These are phyloP conservation scores for Geranium incanum DNA, from an alignment of 441 rosid species.

Conservation along the genomic window DNA sequence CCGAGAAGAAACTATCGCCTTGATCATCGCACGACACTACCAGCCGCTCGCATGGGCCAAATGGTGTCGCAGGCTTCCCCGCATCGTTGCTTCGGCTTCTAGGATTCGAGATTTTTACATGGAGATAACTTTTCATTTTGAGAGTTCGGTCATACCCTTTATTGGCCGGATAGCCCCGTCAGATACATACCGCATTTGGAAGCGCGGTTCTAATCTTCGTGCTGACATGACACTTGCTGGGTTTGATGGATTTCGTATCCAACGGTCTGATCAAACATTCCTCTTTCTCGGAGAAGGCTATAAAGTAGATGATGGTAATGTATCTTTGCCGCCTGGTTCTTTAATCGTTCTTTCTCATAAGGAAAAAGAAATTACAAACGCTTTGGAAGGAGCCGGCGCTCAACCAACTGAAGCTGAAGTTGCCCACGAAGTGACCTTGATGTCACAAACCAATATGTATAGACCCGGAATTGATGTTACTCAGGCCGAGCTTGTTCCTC, in stretches of 20 bases:
- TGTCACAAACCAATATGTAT: conserved; percentile 98
- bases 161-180: conserved; percentile 97
- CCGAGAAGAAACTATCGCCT: neutral
- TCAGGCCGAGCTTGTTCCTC: conserved; percentile 86
- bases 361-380: conserved; percentile 92
- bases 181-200: conserved; percentile 97
- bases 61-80: neutral
- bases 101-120: conserved; percentile 88
- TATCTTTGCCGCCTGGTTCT: conserved; percentile 65
- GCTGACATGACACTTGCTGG: conserved; percentile 99
- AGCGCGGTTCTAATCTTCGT: conserved; percentile 90
- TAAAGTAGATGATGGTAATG: conserved; percentile 58
- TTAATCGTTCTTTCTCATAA: conserved; percentile 88
- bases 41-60: neutral
- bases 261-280: conserved; percentile 87
- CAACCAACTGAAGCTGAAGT: conserved; percentile 92
- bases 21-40: neutral
- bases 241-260: conserved; percentile 90
- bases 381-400: conserved; percentile 93
- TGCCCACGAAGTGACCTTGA: conserved; percentile 81
- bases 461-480: conserved; percentile 97
- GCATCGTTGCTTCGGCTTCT: conserved; percentile 64
- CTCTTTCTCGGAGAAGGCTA: conserved; percentile 86
- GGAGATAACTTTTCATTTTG: conserved; percentile 97
- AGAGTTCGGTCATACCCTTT: conserved; percentile 93